phyloP scores from a whole-genome alignment of 1,139 yeast genomes.

The Pneumocystis jirovecii region DNA sequence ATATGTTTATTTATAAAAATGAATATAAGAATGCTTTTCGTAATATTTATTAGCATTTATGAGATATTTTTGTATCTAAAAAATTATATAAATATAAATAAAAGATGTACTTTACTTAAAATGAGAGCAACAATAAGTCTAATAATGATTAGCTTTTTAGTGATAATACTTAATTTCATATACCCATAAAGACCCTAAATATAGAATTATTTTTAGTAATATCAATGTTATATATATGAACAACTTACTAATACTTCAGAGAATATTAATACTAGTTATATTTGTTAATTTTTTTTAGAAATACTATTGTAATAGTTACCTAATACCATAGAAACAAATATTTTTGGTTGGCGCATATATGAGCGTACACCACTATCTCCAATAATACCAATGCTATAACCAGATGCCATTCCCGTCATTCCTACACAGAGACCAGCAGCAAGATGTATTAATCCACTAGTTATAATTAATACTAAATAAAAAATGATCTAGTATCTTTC shows the following conservation, averaged over 20 bases:
- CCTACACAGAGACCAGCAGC: conserved; percentile 99
- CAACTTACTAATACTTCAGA: background rate
- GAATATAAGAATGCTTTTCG: background rate
- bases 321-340: conserved; percentile 84
- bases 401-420: conserved; percentile 91
- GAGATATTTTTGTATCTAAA: background rate
- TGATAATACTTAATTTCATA: background rate
- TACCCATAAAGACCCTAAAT: conserved; percentile 1
- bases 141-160: background rate
- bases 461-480: background rate
- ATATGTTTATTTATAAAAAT: background rate
- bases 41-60: background rate
- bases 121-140: background rate
- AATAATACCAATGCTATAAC: conserved; percentile 95
- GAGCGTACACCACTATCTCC: conserved; percentile 99
- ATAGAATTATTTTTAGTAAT: background rate
- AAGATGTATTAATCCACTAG: conserved; percentile 83
- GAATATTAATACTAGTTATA: background rate
- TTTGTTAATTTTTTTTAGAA: background rate
- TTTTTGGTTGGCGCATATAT: conserved; percentile 88
- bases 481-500: background rate
- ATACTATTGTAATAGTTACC: background rate
- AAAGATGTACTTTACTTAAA: background rate
- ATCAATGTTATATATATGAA: background rate
- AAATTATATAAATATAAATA: background rate